Evolutionary conservation across 2,329 filamentous ascomycete genomes (phyloP).

Genomic region (Xenoacremonium recifei): DNA sequence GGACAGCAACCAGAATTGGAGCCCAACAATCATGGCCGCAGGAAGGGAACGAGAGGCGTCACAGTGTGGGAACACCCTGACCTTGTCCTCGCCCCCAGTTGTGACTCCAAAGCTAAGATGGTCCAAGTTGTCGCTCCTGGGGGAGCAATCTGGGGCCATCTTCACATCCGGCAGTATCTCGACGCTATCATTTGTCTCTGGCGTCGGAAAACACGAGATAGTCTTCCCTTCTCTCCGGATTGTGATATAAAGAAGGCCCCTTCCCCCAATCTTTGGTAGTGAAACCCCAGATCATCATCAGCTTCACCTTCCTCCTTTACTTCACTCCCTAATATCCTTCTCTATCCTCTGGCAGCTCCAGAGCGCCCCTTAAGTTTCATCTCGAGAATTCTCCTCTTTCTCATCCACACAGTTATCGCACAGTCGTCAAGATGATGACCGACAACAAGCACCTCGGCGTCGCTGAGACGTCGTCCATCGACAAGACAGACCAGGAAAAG

Average conservation of each 20-base stretch:
- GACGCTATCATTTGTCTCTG: no score
- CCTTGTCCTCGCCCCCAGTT: no score
- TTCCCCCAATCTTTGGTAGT: conserved; percentile 20
- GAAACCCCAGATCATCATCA: conserved; percentile 18
- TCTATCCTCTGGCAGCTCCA: neutral
- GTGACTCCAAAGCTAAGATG: no score
- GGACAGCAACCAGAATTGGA: no score
- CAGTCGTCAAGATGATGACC: conserved; percentile 18
- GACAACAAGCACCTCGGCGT: conserved; percentile 2
- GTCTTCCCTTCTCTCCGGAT: conserved; percentile 2
- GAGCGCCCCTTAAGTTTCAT: neutral
- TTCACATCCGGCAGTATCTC: neutral
- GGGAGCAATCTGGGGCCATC: neutral
- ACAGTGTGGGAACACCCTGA: no score
- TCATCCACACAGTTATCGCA: neutral
- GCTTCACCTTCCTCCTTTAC: conserved; percentile 6
- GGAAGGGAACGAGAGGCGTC: no score
- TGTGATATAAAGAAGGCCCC: conserved; percentile 16
- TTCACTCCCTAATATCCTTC: neutral
- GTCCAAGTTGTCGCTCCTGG: no score
- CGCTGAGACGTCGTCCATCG: conserved; percentile 24
- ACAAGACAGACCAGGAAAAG: conserved; percentile 28
- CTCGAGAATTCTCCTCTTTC: neutral
- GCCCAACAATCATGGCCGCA: no score
- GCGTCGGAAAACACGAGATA: conserved; percentile 1